Evolutionary conservation across 345 rosid species (phyloP).

Genomic region (Eucalyptus curtisii): DNA sequence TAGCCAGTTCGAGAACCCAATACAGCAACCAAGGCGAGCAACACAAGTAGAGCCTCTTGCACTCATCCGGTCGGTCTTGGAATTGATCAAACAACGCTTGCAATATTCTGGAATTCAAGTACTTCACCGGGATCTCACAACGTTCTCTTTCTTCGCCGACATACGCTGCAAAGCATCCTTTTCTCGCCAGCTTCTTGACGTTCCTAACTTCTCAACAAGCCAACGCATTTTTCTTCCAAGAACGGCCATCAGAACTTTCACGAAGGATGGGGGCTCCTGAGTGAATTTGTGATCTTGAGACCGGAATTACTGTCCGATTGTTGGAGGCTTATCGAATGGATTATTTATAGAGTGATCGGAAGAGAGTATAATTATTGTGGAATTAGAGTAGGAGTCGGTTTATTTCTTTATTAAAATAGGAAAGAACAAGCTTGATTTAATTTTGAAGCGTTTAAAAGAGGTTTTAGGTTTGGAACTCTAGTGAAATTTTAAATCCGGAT

Average conservation of each 20-base stretch:
- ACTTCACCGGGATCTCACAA: not conserved
- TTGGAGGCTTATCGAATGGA: not conserved
- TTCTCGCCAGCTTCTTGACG: not conserved
- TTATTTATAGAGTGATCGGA: not conserved
- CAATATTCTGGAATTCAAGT: not conserved
- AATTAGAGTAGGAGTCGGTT: not conserved
- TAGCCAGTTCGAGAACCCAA: not conserved
- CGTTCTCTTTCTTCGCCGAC: not conserved
- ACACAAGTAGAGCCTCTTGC: not conserved
- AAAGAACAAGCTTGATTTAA: not conserved
- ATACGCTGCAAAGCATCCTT: not conserved
- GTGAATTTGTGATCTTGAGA: not conserved
- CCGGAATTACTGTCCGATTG: not conserved
- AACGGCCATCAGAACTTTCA: not conserved
- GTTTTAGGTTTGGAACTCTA: not conserved
- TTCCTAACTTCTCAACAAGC: not conserved
- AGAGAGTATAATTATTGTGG: not conserved
- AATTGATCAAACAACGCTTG: not conserved
- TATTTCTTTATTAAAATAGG: not conserved
- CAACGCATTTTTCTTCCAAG: accelerated
- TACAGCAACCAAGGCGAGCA: not conserved
- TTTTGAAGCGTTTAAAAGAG: not conserved
- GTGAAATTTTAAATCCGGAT: not conserved
- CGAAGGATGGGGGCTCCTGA: not conserved
- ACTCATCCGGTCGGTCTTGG: not conserved